A percentile compares a stretch with the other conserved stretches of the same genome.
Evolutionary conservation across 352 stramenopile species (phyloP).

Genomic region (Phytopythium kandeliae): DNA sequence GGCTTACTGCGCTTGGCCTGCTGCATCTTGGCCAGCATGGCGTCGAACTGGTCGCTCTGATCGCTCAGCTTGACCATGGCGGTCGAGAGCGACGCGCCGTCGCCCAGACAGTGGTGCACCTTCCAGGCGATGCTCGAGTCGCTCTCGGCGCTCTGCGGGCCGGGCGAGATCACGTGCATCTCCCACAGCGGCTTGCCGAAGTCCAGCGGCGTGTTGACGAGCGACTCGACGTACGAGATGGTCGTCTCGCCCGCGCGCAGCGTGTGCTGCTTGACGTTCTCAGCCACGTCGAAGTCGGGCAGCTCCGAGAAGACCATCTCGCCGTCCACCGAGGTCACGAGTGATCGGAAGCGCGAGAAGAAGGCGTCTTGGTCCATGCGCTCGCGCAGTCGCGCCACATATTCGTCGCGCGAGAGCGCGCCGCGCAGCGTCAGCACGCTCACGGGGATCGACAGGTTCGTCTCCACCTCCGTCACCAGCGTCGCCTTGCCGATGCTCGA

Average conservation of each 20-base stretch:
- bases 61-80: slow-evolving; percentile 69
- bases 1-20: slow-evolving; percentile 19
- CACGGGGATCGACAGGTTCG: slow-evolving; percentile 75
- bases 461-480: slow-evolving; percentile 62
- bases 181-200: slow-evolving; percentile 71
- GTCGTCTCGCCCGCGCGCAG: slow-evolving; percentile 45
- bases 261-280: slow-evolving; percentile 54
- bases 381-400: slow-evolving; percentile 41
- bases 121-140: slow-evolving; percentile 61
- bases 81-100: slow-evolving; percentile 58
- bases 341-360: slow-evolving; percentile 64
- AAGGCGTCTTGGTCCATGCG: slow-evolving; percentile 54
- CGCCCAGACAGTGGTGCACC: slow-evolving; percentile 73
- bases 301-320: slow-evolving; percentile 41
- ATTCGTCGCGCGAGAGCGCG: slow-evolving; percentile 31
- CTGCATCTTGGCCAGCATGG: slow-evolving; percentile 49
- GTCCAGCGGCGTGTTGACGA: slow-evolving; percentile 67
- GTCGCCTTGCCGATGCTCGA: slow-evolving; percentile 69
- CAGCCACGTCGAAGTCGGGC: slow-evolving; percentile 38
- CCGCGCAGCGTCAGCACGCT: slow-evolving; percentile 53
- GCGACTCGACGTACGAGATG: slow-evolving; percentile 57
- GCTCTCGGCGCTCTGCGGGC: slow-evolving; percentile 17
- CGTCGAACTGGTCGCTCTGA: slow-evolving; percentile 54
- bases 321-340: slow-evolving; percentile 37
- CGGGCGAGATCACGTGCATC: slow-evolving; percentile 49